Evolutionary conservation across 1,284 basidiomycete genomes (phyloP).

Genomic region (Sporisorium reilianum): DNA sequence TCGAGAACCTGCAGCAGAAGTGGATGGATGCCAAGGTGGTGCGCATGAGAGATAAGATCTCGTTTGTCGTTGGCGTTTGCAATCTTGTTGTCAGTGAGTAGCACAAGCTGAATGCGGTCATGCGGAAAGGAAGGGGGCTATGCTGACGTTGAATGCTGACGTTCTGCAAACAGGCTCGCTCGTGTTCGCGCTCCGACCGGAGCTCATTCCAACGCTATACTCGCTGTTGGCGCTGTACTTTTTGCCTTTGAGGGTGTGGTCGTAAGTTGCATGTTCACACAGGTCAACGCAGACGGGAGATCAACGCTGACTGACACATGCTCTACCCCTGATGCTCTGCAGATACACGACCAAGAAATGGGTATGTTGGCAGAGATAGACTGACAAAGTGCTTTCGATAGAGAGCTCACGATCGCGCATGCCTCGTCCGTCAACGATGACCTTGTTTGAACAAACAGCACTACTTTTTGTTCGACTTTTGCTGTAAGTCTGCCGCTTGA

Average conservation of each 20-base stretch:
- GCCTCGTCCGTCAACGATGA: background rate
- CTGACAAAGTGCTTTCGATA: background rate
- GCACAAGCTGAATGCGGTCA: background rate
- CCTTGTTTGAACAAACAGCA: slow-evolving; percentile 12
- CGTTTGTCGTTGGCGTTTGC: slow-evolving; percentile 88
- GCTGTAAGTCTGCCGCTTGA: slow-evolving; percentile 7
- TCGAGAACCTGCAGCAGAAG: slow-evolving; percentile 78
- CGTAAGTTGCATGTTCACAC: slow-evolving; percentile 23
- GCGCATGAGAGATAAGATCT: slow-evolving; percentile 73
- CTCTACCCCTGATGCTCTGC: background rate
- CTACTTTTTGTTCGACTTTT: slow-evolving; percentile 85
- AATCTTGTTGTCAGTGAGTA: slow-evolving; percentile 38
- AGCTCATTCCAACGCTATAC: slow-evolving; percentile 80
- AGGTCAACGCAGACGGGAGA: background rate
- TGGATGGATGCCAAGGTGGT: slow-evolving; percentile 92
- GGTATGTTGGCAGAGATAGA: background rate
- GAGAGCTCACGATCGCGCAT: background rate
- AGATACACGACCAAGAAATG: slow-evolving; percentile 42
- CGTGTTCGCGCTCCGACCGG: slow-evolving; percentile 83
- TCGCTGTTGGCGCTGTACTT: slow-evolving; percentile 81
- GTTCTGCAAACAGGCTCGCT: slow-evolving; percentile 73
- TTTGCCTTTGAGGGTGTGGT: slow-evolving; percentile 82
- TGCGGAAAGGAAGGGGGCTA: no score
- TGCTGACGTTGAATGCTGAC: background rate
- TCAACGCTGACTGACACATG: background rate